phyloP scores from a whole-genome alignment of 2,329 filamentous ascomycete genomes.

The Xylaria digitata region DNA sequence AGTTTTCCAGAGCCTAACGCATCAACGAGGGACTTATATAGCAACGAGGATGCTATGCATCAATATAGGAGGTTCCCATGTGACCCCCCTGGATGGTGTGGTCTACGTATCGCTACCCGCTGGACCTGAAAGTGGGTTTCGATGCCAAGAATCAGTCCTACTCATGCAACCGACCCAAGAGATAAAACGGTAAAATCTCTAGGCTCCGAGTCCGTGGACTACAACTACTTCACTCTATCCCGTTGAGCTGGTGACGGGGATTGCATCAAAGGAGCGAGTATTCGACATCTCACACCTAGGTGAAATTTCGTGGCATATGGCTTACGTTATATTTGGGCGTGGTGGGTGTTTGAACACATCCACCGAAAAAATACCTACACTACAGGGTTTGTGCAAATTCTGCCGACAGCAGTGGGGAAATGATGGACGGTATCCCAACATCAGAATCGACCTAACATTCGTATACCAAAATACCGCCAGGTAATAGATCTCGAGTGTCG shows the following conservation, averaged over 20 bases:
- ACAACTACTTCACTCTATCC: not conserved
- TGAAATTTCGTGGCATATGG: not conserved
- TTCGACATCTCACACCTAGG: not conserved
- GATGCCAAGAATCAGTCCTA: not conserved
- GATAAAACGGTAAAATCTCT: not conserved
- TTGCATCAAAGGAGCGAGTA: not conserved
- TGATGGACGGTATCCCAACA: too few species aligned
- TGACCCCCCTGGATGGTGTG: not conserved
- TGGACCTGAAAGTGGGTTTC: not conserved
- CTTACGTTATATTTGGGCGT: not conserved
- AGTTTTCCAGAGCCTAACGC: conserved; percentile 12
- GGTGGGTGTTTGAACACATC: not conserved
- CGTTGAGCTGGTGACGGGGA: not conserved
- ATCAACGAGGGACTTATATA: conserved; percentile 7
- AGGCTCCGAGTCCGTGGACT: not conserved
- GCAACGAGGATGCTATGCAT: conserved; percentile 16
- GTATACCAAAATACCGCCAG: too few species aligned
- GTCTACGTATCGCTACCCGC: not conserved
- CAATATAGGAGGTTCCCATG: conserved; percentile 28
- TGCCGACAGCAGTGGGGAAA: not conserved
- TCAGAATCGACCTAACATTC: too few species aligned
- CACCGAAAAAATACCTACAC: not conserved
- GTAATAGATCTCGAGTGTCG: too few species aligned
- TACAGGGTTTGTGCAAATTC: not conserved
- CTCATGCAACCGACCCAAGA: not conserved